phyloP scores from a whole-genome alignment of 768 basidiomycete genomes.

The Boletellus ananas region DNA sequence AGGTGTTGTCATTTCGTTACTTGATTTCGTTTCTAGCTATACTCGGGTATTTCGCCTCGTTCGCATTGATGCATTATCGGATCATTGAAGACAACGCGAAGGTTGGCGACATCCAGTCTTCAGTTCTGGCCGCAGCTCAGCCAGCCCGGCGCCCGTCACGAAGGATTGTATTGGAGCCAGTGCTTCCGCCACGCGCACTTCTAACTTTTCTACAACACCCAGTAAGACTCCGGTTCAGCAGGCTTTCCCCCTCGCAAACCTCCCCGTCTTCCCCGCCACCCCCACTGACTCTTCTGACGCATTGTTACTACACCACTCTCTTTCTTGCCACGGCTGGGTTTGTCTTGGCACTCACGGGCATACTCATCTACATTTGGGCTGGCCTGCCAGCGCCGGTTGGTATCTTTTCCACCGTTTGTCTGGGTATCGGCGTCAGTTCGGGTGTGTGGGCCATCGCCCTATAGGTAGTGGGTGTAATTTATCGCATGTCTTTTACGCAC shows the following conservation, averaged over 20 bases:
- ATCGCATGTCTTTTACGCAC: background rate
- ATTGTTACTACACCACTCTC: conserved; percentile 27
- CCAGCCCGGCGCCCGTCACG: conserved; percentile 3
- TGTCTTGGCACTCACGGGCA: conserved; percentile 22
- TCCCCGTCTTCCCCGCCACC: background rate
- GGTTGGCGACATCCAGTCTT: conserved; percentile 3
- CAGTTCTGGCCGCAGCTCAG: conserved; percentile 2
- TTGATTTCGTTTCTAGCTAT: conserved; percentile 17
- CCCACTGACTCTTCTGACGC: conserved; percentile 20
- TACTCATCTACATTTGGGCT: conserved; percentile 25
- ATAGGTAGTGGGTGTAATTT: conserved; percentile 5
- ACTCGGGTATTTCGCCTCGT: conserved; percentile 27
- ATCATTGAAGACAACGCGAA: conserved; percentile 20
- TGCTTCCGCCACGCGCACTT: conserved; percentile 7
- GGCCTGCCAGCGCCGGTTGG: conserved; percentile 23
- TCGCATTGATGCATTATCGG: conserved; percentile 27
- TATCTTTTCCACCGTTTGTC: conserved; percentile 26
- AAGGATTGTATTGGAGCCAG: conserved; percentile 14
- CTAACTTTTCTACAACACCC: background rate
- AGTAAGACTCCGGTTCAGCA: background rate
- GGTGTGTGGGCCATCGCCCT: conserved; percentile 25
- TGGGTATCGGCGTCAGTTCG: conserved; percentile 18
- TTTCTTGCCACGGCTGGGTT: conserved; percentile 25
- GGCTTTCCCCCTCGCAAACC: background rate
- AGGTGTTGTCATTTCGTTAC: background rate